Evolutionary conservation across 2,329 filamentous ascomycete species (phyloP).

Genomic region (Pseudogymnoascus sp.): DNA sequence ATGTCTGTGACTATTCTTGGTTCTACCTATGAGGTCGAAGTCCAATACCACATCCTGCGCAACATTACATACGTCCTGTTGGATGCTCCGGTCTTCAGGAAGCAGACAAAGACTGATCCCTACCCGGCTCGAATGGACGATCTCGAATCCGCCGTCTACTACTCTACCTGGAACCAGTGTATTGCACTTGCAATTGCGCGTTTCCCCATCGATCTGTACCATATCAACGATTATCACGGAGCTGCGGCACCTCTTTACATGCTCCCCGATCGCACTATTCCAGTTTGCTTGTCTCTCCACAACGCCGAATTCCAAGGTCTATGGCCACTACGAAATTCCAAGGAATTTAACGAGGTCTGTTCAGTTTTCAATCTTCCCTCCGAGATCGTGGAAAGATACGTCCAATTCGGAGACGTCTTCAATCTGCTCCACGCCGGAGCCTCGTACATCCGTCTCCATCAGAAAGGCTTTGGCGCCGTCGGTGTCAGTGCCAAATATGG

Average conservation of each 20-base stretch:
- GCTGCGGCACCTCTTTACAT: conserved; percentile 55
- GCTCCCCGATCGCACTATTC: conserved; percentile 48
- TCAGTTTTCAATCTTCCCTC: conserved; percentile 59
- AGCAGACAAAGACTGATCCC: conserved; percentile 52
- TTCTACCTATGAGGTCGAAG: conserved; percentile 49
- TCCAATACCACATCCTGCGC: conserved; percentile 53
- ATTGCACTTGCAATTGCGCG: conserved; percentile 54
- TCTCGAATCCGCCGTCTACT: conserved; percentile 58
- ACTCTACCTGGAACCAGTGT: conserved; percentile 63
- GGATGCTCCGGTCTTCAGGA: conserved; percentile 49
- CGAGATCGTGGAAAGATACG: conserved; percentile 45
- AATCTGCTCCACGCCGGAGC: conserved; percentile 58
- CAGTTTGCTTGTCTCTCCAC: conserved; percentile 55
- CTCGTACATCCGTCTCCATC: conserved; percentile 56
- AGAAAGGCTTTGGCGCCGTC: conserved; percentile 59
- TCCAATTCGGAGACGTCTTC: conserved; percentile 48
- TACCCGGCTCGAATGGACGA: conserved; percentile 64
- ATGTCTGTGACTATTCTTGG: conserved; percentile 55
- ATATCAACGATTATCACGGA: conserved; percentile 59
- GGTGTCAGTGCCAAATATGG: conserved; percentile 62
- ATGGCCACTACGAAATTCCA: conserved; percentile 56
- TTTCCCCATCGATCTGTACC: conserved; percentile 56
- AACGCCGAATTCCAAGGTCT: conserved; percentile 63
- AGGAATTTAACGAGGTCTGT: conserved; percentile 53
- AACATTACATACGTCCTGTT: conserved; percentile 63